Evolutionary conservation across 371 early-diverging fungal species (phyloP).

Genomic region (Apophysomyces variabilis): DNA sequence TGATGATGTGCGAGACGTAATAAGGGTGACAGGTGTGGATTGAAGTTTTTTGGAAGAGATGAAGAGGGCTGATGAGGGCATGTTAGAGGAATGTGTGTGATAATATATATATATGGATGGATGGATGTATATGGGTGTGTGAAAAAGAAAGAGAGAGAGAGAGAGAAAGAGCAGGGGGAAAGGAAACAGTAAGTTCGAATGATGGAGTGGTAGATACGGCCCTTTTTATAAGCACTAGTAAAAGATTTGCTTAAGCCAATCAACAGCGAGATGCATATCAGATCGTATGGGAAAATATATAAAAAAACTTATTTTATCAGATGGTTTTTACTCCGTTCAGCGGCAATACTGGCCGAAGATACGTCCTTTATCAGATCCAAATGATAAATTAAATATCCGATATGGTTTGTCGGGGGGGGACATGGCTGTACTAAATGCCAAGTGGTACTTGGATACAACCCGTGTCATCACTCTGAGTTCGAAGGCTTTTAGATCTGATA

Average conservation of each 20-base stretch:
- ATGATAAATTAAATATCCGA: slow-evolving; percentile 3
- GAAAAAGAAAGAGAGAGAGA: background rate
- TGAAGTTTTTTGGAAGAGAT: background rate
- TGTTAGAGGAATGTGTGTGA: background rate
- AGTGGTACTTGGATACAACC: background rate
- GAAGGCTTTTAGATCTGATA: background rate
- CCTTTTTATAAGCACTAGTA: background rate
- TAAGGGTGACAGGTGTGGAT: background rate
- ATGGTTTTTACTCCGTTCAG: slow-evolving; percentile 1
- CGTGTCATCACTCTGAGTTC: background rate
- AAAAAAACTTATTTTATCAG: slow-evolving; percentile 2
- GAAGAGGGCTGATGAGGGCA: background rate
- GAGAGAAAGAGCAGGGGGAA: background rate
- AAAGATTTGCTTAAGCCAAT: background rate
- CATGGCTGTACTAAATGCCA: slow-evolving; percentile 7
- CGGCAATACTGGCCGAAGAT: slow-evolving; percentile 7
- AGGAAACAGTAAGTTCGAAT: background rate
- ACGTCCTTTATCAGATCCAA: slow-evolving; percentile 2
- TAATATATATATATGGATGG: background rate
- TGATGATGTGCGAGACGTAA: background rate
- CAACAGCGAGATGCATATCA: background rate
- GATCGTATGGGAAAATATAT: slow-evolving; percentile 7
- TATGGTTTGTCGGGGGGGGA: background rate
- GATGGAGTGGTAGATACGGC: background rate
- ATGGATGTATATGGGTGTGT: background rate